A percentile compares a stretch with the other conserved stretches of the same genome.
phyloP scores from a whole-genome alignment of 1,139 yeast genomes.

The Suhomyces ambrosiae region DNA sequence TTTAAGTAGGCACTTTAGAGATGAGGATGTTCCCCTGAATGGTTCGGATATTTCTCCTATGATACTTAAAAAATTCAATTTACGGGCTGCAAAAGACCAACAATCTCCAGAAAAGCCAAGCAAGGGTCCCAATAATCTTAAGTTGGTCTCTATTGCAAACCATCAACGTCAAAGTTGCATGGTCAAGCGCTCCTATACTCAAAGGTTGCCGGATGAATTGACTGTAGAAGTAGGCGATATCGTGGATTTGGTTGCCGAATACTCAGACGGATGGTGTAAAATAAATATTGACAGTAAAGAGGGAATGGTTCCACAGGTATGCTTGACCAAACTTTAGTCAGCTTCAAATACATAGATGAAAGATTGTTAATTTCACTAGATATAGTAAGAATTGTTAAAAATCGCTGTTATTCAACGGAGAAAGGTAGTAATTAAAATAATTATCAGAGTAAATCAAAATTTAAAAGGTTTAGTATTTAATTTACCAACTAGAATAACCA shows the following conservation, averaged over 20 bases:
- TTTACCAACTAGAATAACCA: too few relatives aligned
- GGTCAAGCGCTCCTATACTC: constrained; percentile 32
- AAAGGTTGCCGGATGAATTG: constrained; percentile 38
- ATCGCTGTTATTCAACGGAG: too few relatives aligned
- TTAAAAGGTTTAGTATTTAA: too few relatives aligned
- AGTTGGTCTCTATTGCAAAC: constrained; percentile 6
- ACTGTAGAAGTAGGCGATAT: constrained; percentile 35
- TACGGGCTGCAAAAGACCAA: constrained; percentile 8
- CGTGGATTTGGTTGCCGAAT: constrained; percentile 29
- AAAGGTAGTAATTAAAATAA: too few relatives aligned
- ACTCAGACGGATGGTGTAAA: constrained; percentile 46
- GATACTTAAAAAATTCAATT: constrained; percentile 37
- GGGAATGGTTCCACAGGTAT: constrained; percentile 42
- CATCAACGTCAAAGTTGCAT: constrained; percentile 10
- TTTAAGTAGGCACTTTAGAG: constrained; percentile 21
- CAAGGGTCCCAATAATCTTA: constrained; percentile 8
- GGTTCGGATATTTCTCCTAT: constrained; percentile 29
- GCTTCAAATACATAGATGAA: too few relatives aligned
- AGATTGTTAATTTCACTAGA: too few relatives aligned
- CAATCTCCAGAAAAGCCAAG: too few relatives aligned
- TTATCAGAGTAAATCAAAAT: too few relatives aligned
- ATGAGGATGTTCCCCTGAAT: constrained; percentile 7
- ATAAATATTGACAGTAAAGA: constrained; percentile 22
- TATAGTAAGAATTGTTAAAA: too few relatives aligned
- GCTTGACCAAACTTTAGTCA: constrained; percentile 23